These are phyloP conservation scores for Dryas octopetala DNA, from an alignment of 306 rosid species.

Conservation along the genomic window DNA sequence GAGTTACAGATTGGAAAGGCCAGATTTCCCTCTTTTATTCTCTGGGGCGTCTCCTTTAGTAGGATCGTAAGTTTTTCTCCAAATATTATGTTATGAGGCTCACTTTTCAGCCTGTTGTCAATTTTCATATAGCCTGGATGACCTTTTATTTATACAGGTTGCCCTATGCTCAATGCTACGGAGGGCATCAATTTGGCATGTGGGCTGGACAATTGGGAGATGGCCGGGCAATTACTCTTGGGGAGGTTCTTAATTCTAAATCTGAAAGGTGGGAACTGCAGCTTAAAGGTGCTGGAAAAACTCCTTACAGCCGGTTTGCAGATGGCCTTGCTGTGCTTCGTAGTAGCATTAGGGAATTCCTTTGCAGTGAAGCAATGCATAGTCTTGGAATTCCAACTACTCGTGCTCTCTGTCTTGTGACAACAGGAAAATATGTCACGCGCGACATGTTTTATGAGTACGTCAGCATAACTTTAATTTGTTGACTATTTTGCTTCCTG, in stretches of 20 bases:
- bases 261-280: conserved; percentile 96
- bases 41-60: conserved; percentile 79
- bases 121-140: conserved; percentile 23
- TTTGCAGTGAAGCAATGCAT: conserved; percentile 98
- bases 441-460: conserved; percentile 99
- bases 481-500: neutral
- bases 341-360: conserved; percentile 96
- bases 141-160: conserved; percentile 45
- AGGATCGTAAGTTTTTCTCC: conserved; percentile 71
- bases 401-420: conserved; percentile 88
- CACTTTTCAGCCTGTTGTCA: neutral
- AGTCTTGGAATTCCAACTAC: conserved; percentile 94
- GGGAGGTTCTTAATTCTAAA: conserved; percentile 77
- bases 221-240: conserved; percentile 95
- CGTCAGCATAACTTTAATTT: conserved; percentile 29
- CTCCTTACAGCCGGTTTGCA: conserved; percentile 95
- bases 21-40: conserved; percentile 75
- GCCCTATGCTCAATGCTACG: conserved; percentile 97
- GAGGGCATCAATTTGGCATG: conserved; percentile 98
- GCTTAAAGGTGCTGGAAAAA: conserved; percentile 97
- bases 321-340: conserved; percentile 98
- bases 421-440: conserved; percentile 81
- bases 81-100: conserved; percentile 17
- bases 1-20: conserved; percentile 79
- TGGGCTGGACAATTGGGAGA: conserved; percentile 99